Base-by-base conservation (phyloP, 306 rosid genomes). In the Inga laurina region DNA sequence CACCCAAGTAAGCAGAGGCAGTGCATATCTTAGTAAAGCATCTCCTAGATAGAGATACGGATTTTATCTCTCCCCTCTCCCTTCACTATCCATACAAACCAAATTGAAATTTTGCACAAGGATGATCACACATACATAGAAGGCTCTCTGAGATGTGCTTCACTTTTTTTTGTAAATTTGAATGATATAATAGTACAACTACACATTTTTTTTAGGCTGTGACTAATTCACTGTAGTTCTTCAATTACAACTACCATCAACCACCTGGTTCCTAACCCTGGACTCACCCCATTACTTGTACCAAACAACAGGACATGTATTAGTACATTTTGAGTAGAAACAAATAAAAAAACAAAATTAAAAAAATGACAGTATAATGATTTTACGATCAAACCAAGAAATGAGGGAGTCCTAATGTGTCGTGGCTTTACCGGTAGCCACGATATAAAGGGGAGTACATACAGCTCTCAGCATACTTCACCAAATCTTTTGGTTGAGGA, bases 401-500 rank as follows among this genome's bases (percentile, higher is more conserved):
- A 32, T 32, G 44, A 75, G 52, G 49, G n/a, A 21, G 41, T 27
- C 67, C 81, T 74, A 32, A 34, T 12, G 68, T 21, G 32, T 10
- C 1, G 34, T 44, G 10, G 54, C 54, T n/a, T 91, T 91, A 94
- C 70, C 94, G 92, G 84, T 91, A 94, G 84, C 77, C 82, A 83
- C 92, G 90, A 61, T 96, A 96, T 75, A 82, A 15, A 3, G 99
- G 98, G 70, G 89, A 86, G 89, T 96, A 96, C 98, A 96, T 94
- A 75, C 97, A 96, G 87, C 95, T 89, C 92, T 92, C 97, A 8
- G 98, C 99, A 84, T 86, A 86, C 75, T 83, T 76, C 86, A 88
- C 90, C 92, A 96, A 87, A 89, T 96, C 97, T 73, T 88, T 91
- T 0, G 99, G 99, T 79, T 82, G 93, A 45, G 98, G 98, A 78